Base-by-base conservation (phyloP, 352 stramenopile genomes). In the Phytophthora fragariaefolia region DNA sequence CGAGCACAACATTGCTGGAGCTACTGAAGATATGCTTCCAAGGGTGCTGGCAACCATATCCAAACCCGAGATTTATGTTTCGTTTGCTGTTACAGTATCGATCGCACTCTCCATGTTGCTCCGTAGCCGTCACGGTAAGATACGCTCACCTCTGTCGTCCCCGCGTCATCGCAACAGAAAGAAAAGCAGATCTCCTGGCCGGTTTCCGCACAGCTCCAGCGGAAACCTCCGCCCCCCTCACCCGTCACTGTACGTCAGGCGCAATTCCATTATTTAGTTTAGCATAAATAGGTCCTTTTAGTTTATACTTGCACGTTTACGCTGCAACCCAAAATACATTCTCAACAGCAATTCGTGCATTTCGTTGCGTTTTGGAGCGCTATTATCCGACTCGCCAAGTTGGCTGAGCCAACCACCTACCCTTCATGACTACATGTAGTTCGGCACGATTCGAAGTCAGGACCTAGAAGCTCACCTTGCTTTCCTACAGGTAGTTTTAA, bases 221-320 rank as follows among this genome's bases (percentile, higher is more conserved):
- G 64, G 57, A 40, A 55, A 58, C 15, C 34, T 69, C n/a, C 48
- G 58, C 7, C 56, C 50, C 7, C 61, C 59, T 38, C 53, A 69
- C 36, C 66, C 66, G n/a, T 73, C 71, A 49, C 48, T 63, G 6
- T 65, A 73, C 53, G 55, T 79, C 22, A 67, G 79, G 9, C 79
- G 79, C 18, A 84, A 82, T 32, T 87, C 79, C 24, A 65, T 82
- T 58, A 80, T 77, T 54, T 87, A 80, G 70, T 59, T 75, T 68
- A 60, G 38, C 5, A 18, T 42, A 42, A 15, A n/a, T n/a, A n/a
- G n/a, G n/a, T n/a, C n/a, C n/a, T n/a, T 17, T 42, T 42, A 42
- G 34, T 10, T 38, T 43, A 43, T 13, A 43, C 20, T 43, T 17
- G 5, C 30, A 17, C 30, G 9, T 17, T 36, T 36, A 36, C n/a